Percentiles rank a stretch among this genome's conserved stretches.
Evolutionary conservation across 2,329 filamentous ascomycete genomes (phyloP).

Genomic region (Phyllosticta citribraziliensis): DNA sequence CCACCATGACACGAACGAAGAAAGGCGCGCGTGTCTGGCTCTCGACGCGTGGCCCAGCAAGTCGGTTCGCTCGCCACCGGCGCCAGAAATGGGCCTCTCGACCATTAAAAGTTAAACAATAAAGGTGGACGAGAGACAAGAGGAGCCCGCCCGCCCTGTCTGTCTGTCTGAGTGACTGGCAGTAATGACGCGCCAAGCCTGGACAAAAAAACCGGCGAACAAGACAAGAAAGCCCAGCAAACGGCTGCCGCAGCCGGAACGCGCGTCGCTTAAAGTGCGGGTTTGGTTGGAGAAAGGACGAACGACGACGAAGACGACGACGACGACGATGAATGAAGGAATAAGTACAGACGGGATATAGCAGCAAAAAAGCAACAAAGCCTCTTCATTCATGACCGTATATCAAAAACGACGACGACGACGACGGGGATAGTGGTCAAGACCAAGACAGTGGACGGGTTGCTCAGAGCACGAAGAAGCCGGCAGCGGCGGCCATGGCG

Average conservation of each 20-base stretch:
- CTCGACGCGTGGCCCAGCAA: background rate
- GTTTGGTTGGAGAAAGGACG: background rate
- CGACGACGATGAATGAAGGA: background rate
- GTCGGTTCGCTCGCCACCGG: background rate
- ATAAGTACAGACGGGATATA: background rate
- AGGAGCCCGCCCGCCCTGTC: background rate
- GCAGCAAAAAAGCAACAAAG: background rate
- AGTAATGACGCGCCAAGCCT: background rate
- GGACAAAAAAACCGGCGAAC: background rate
- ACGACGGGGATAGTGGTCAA: background rate
- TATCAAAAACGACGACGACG: background rate
- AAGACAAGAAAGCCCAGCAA: background rate
- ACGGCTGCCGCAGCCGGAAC: background rate
- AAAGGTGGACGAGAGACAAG: background rate
- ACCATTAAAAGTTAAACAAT: background rate
- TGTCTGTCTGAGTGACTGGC: background rate
- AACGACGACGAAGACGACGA: background rate
- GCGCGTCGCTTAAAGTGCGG: background rate
- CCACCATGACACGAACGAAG: background rate
- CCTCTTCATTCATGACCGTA: background rate
- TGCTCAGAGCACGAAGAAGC: constrained; percentile 26
- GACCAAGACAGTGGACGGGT: background rate
- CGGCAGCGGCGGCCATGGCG: constrained; percentile 22
- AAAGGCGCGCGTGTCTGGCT: too few relatives aligned
- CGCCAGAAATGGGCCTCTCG: background rate